Conservation (phyloP, 1,284 basidiomycete genomes). For the Sporisorium iseilematis-ciliati region DNA sequence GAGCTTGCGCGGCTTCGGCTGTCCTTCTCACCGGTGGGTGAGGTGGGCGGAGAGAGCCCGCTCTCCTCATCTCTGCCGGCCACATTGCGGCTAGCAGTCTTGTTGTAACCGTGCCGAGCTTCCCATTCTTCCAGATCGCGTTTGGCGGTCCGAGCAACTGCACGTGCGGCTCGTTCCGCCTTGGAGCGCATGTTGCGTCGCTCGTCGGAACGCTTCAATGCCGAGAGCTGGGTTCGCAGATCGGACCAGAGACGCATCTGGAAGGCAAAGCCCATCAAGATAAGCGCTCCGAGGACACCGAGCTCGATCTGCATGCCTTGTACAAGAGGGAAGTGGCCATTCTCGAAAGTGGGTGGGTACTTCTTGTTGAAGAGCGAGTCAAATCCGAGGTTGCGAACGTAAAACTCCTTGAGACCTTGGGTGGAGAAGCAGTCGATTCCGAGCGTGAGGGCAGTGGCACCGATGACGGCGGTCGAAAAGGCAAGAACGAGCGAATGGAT, state of each 20-base stretch:
- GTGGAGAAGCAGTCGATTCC: conserved; percentile 86
- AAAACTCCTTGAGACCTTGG: conserved; percentile 88
- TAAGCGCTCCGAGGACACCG: conserved; percentile 82
- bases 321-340: conserved; percentile 79
- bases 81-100: conserved; percentile 24
- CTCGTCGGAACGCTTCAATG: conserved; percentile 81
- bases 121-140: conserved; percentile 88
- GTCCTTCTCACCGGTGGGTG: conserved; percentile 17
- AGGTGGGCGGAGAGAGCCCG: neutral
- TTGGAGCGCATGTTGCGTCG: conserved; percentile 80
- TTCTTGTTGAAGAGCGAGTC: conserved; percentile 75
- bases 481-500: conserved; percentile 56
- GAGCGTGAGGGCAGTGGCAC: conserved; percentile 90
- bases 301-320: conserved; percentile 94
- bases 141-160: conserved; percentile 77
- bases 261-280: conserved; percentile 80
- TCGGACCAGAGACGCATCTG: conserved; percentile 79
- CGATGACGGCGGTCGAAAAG: conserved; percentile 85
- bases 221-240: conserved; percentile 80
- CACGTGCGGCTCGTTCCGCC: conserved; percentile 80
- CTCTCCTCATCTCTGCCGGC: conserved; percentile 27
- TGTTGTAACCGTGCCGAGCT: conserved; percentile 77
- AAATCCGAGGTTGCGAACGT: conserved; percentile 93
- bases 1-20: conserved; percentile 32
- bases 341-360: conserved; percentile 48